Conservation (phyloP, 192 early-diverging fungal genomes). For the Backusella sp. region DNA sequence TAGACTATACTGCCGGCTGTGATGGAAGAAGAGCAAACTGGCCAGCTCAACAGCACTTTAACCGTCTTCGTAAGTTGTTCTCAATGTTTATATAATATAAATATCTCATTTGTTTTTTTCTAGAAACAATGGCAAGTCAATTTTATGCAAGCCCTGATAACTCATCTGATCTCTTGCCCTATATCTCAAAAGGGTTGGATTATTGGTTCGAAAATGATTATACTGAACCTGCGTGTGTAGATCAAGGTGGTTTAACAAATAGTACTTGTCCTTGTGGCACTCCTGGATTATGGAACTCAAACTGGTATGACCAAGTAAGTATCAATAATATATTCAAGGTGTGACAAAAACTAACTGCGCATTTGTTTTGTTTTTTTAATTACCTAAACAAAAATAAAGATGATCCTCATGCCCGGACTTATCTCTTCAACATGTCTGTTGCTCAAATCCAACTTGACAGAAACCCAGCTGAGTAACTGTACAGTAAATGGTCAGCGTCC, state of each 20-base stretch:
- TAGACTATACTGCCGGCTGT: conserved; percentile 28
- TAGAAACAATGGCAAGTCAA: conserved; percentile 21
- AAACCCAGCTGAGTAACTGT: not conserved
- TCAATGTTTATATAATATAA: not conserved
- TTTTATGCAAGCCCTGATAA: conserved; percentile 8
- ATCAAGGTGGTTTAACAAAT: conserved; percentile 21
- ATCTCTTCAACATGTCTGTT: conserved; percentile 25
- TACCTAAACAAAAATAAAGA: conserved; percentile 10
- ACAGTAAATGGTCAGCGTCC: conserved; percentile 9
- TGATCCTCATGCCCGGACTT: conserved; percentile 14
- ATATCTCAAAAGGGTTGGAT: conserved; percentile 17
- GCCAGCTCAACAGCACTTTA: conserved; percentile 26
- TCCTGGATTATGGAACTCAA: conserved; percentile 32
- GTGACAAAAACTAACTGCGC: not conserved
- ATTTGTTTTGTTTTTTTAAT: not conserved
- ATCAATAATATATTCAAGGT: not conserved
- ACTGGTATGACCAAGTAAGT: conserved; percentile 35
- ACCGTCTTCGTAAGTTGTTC: conserved; percentile 13
- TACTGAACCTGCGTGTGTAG: conserved; percentile 11
- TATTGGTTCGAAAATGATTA: conserved; percentile 30
- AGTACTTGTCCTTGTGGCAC: conserved; percentile 33
- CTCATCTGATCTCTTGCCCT: conserved; percentile 2
- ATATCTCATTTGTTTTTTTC: not conserved
- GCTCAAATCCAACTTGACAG: conserved; percentile 1
- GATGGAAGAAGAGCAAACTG: conserved; percentile 27